Evolutionary conservation across 495 filamentous ascomycete species (phyloP).

Genomic region (Podospora bellae-mahoneyi): DNA sequence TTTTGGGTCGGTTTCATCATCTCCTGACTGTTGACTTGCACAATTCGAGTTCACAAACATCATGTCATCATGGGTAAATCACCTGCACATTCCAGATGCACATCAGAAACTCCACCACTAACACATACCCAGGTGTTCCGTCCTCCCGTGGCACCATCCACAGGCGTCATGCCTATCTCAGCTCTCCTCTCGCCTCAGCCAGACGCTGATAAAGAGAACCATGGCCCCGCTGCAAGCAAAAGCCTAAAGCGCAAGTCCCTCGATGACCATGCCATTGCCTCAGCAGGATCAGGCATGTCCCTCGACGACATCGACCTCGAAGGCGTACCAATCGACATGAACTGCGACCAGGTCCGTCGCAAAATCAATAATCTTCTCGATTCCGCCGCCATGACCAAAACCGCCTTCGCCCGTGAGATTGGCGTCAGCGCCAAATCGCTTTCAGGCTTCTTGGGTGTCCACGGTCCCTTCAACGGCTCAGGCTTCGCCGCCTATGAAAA

Average conservation of each 20-base stretch:
- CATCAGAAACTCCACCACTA: not conserved
- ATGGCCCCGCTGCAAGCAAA: slow-evolving; percentile 16
- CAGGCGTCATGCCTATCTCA: not conserved
- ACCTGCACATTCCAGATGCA: not conserved
- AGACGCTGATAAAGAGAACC: not conserved
- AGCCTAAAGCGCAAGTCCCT: slow-evolving; percentile 34
- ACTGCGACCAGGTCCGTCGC: slow-evolving; percentile 41
- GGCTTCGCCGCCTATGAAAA: slow-evolving; percentile 27
- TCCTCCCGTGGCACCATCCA: not conserved
- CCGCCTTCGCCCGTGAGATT: slow-evolving; percentile 43
- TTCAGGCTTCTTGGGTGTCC: slow-evolving; percentile 37
- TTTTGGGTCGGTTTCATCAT: not conserved
- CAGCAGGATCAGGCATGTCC: slow-evolving; percentile 11
- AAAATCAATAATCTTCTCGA: slow-evolving; percentile 45
- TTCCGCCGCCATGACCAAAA: slow-evolving; percentile 46
- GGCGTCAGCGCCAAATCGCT: slow-evolving; percentile 36
- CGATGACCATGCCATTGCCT: slow-evolving; percentile 22
- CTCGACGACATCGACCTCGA: slow-evolving; percentile 28
- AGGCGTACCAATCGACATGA: slow-evolving; percentile 21
- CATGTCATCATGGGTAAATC: not conserved
- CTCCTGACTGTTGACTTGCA: not conserved
- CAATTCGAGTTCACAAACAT: not conserved
- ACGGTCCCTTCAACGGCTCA: slow-evolving; percentile 33
- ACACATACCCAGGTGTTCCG: not conserved
- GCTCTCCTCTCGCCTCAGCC: not conserved